Evolutionary conservation across 2,329 filamentous ascomycete genomes (phyloP).

Genomic region (Aurifilum marmelostoma): DNA sequence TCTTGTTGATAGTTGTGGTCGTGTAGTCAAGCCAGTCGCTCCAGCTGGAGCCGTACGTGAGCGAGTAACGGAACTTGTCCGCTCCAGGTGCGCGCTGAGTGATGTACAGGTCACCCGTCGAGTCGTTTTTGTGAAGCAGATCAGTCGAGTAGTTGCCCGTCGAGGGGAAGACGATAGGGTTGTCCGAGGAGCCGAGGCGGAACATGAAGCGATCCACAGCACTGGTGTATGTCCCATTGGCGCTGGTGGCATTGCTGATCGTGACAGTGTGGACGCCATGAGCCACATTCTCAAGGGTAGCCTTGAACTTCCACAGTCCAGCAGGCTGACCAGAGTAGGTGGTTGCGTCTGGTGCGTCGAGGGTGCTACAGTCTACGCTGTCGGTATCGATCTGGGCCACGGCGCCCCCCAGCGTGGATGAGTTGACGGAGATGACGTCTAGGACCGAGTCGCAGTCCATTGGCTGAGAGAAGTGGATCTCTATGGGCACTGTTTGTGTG

Average conservation of each 20-base stretch:
- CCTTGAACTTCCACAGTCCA: conserved; percentile 56
- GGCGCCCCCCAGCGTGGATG: conserved; percentile 51
- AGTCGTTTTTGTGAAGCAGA: conserved; percentile 47
- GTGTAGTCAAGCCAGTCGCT: conserved; percentile 61
- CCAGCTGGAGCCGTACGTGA: conserved; percentile 63
- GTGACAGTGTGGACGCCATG: conserved; percentile 64
- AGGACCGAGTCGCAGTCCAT: conserved; percentile 64
- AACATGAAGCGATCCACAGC: conserved; percentile 64
- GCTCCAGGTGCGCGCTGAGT: conserved; percentile 65
- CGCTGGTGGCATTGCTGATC: conserved; percentile 55
- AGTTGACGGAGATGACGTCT: conserved; percentile 53
- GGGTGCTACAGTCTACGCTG: conserved; percentile 49
- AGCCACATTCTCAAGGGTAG: conserved; percentile 57
- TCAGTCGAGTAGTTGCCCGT: conserved; percentile 61
- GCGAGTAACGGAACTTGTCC: conserved; percentile 64
- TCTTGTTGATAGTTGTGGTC: conserved; percentile 52
- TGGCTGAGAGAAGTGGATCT: conserved; percentile 59
- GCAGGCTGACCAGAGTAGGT: conserved; percentile 53
- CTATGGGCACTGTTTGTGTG: conserved; percentile 20
- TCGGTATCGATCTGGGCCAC: conserved; percentile 47
- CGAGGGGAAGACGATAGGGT: conserved; percentile 61
- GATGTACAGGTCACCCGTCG: conserved; percentile 46
- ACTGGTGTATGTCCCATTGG: conserved; percentile 49
- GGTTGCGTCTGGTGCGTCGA: conserved; percentile 40
- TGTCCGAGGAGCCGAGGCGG: conserved; percentile 59